Conservation (phyloP, 2,329 filamentous ascomycete species). For the Stagonosporopsis tanaceti region DNA sequence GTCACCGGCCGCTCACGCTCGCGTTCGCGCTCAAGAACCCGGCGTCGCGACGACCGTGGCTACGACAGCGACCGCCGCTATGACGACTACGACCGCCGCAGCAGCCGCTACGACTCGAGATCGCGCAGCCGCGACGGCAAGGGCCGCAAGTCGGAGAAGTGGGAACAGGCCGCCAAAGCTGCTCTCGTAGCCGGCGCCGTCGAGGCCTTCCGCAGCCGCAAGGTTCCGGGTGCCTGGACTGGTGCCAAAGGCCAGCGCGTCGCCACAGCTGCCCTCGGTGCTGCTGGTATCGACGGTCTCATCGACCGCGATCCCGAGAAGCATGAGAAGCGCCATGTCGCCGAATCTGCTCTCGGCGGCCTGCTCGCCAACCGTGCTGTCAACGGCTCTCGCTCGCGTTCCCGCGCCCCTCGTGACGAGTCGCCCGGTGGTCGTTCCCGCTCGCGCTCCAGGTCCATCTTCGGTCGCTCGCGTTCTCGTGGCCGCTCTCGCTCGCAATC, state of each 20-base stretch:
- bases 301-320: conserved; percentile 73
- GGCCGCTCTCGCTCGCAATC: conserved; percentile 48
- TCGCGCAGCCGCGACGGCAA: conserved; percentile 59
- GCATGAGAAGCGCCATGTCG: conserved; percentile 79
- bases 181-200: conserved; percentile 89
- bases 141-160: conserved; percentile 63
- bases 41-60: conserved; percentile 56
- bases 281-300: conserved; percentile 84
- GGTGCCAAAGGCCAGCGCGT: conserved; percentile 92
- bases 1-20: conserved; percentile 63
- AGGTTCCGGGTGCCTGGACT: conserved; percentile 87
- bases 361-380: conserved; percentile 85
- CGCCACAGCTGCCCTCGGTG: conserved; percentile 83
- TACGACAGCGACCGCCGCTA: conserved; percentile 52
- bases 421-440: conserved; percentile 64
- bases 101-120: conserved; percentile 61
- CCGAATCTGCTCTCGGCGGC: conserved; percentile 88
- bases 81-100: conserved; percentile 43
- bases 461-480: conserved; percentile 62
- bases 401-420: conserved; percentile 54
- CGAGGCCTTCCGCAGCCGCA: conserved; percentile 89
- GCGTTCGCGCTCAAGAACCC: conserved; percentile 63
- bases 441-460: conserved; percentile 64
- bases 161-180: conserved; percentile 84
- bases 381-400: conserved; percentile 76